Percentiles rank a stretch among this genome's conserved stretches.
Evolutionary conservation across 2,329 filamentous ascomycete species (phyloP).

Genomic region (Hymenoscyphus infarciens): DNA sequence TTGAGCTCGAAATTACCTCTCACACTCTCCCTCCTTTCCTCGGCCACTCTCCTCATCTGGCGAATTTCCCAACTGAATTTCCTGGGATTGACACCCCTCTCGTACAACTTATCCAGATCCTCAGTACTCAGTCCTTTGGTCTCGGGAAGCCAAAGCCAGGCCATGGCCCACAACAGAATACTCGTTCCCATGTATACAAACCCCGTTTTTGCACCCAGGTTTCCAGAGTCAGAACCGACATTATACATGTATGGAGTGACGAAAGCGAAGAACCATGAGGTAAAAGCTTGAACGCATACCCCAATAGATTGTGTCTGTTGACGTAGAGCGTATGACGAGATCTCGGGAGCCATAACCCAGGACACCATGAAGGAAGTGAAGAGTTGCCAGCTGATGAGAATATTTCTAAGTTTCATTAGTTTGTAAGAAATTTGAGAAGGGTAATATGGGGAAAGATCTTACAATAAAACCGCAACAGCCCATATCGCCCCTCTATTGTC

Average conservation of each 20-base stretch:
- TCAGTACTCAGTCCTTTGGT: constrained; percentile 46
- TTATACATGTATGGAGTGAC: constrained; percentile 43
- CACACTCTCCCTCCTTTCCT: too few species aligned
- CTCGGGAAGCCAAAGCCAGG: constrained; percentile 49
- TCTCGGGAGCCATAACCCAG: constrained; percentile 23
- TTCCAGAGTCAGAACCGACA: constrained; percentile 32
- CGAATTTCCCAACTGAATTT: background rate
- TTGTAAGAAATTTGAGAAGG: background rate
- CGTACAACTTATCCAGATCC: constrained; percentile 43
- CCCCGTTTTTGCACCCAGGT: constrained; percentile 42
- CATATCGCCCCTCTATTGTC: constrained; percentile 15
- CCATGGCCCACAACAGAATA: constrained; percentile 36
- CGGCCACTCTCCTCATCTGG: background rate
- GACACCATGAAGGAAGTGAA: constrained; percentile 17
- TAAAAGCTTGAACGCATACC: constrained; percentile 22
- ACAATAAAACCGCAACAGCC: constrained; percentile 24
- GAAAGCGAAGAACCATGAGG: constrained; percentile 34
- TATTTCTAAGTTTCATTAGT: constrained; percentile 14
- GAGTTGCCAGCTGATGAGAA: constrained; percentile 26
- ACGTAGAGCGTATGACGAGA: constrained; percentile 23
- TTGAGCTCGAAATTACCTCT: too few species aligned
- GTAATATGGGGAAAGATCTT: background rate
- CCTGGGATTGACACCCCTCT: constrained; percentile 12
- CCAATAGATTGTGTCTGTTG: constrained; percentile 24
- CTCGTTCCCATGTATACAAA: constrained; percentile 41